Percentiles rank a stretch among this genome's conserved stretches.
phyloP scores from a whole-genome alignment of 75 land plant genomes.

The Pinus tabuliformis region DNA sequence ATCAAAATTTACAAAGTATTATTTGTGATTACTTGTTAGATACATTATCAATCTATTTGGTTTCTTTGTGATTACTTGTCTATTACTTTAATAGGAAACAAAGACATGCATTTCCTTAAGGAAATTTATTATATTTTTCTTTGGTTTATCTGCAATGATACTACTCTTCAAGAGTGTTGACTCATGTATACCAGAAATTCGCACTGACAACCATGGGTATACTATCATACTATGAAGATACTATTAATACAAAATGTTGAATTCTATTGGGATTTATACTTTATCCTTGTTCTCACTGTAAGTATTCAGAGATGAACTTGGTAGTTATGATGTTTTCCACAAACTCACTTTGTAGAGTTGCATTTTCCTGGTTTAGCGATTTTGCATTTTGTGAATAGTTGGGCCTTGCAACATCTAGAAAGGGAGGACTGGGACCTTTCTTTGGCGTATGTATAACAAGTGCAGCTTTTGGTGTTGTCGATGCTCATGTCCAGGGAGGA shows the following conservation, averaged over 20 bases:
- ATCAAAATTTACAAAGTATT: no score
- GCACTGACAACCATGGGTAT: conserved; percentile 54
- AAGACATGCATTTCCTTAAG: neutral
- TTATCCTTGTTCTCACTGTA: conserved; percentile 63
- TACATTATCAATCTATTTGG: no score
- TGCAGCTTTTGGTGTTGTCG: conserved; percentile 84
- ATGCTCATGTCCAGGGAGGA: conserved; percentile 94
- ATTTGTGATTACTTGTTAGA: no score
- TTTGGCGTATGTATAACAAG: conserved; percentile 65
- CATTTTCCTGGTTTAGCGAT: neutral
- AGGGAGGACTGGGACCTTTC: conserved; percentile 65
- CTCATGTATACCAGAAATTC: conserved; percentile 94
- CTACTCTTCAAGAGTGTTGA: conserved; percentile 89
- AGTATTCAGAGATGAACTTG: neutral
- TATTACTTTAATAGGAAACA: neutral
- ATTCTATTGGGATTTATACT: conserved; percentile 65
- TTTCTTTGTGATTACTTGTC: no score
- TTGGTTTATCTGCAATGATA: conserved; percentile 38
- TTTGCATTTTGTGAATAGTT: conserved; percentile 32
- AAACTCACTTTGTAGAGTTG: no score
- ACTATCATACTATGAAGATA: conserved; percentile 72
- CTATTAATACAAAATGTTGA: conserved; percentile 64
- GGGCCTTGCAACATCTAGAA: conserved; percentile 73
- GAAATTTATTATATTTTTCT: neutral
- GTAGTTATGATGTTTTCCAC: neutral